Conservation (phyloP, 1,284 basidiomycete species). For the Austroboletus niveus region DNA sequence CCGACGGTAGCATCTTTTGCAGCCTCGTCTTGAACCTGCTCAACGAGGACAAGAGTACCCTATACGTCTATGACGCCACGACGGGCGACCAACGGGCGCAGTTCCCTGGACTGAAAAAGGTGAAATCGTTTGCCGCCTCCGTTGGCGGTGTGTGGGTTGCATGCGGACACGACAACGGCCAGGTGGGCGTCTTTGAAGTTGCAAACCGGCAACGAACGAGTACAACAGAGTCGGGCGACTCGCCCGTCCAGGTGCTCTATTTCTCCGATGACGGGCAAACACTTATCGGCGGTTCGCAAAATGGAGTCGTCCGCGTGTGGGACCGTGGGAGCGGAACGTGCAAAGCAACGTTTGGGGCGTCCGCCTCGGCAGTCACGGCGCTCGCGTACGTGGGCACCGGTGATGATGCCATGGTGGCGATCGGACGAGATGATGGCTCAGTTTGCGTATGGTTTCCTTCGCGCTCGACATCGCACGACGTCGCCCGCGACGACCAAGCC, state of each 20-base stretch:
- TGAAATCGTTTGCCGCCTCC: slow-evolving; percentile 9
- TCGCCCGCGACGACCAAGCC: slow-evolving; percentile 5
- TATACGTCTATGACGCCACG: slow-evolving; percentile 13
- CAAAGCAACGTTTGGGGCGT: slow-evolving; percentile 7
- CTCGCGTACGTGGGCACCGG: slow-evolving; percentile 3
- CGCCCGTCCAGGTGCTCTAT: not conserved
- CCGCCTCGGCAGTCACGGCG: slow-evolving; percentile 15
- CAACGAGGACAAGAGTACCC: slow-evolving; percentile 6
- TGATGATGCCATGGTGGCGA: slow-evolving; percentile 2
- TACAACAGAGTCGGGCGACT: not conserved
- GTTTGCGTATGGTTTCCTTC: slow-evolving; percentile 19
- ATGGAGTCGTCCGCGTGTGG: slow-evolving; percentile 19
- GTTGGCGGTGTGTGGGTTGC: slow-evolving; percentile 11
- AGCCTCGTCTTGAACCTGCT: not conserved
- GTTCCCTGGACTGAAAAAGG: slow-evolving; percentile 14
- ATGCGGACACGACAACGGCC: slow-evolving; percentile 8
- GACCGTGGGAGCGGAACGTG: slow-evolving; percentile 13
- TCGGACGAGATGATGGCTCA: slow-evolving; percentile 20
- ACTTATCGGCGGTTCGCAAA: slow-evolving; percentile 16
- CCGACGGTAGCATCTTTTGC: slow-evolving; percentile 10
- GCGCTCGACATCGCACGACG: slow-evolving; percentile 12
- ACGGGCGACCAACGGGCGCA: slow-evolving; percentile 10
- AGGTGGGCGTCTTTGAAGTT: slow-evolving; percentile 14
- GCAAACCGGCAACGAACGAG: not conserved
- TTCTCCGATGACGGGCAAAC: slow-evolving; percentile 12